Evolutionary conservation across 139 green algal species (phyloP), one percentile per base, ranked within the genome.

Genomic region (Tetradesmus lagerheimii): DNA sequence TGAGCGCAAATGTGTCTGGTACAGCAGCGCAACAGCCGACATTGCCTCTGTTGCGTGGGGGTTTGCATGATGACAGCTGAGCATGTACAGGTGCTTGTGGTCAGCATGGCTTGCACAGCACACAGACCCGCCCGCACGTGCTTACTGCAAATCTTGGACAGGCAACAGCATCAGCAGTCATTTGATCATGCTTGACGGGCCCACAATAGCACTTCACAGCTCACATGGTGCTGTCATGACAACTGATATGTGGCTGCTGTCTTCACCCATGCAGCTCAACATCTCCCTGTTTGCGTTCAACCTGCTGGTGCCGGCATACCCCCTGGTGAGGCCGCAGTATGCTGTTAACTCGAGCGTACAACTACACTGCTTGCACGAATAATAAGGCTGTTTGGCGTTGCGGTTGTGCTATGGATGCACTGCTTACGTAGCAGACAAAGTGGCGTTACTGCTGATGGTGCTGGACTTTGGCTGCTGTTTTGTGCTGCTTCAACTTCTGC

Each of bases 281-380:
- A 89, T 98, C 74, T 83, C 31, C 0, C 90, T 98, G 41, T 93
- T 96, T 16, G 82, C 76, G 25, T 98, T 98, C 95, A 98, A 98
- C 91, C 89, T 98, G 9, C 85, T 95, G 23, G 87, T 97, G n/a
- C 96, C 96, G 4, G 95, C 94, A 4, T 97, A 97, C 90, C 96
- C 96, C 0, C 92, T 98, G 77, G 96, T 97, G 84, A 95, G 95
- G 11, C 92, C 93, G 16, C 91, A 93, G 34, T 93, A 20, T 8
- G 41, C 38, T 6, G 4, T 38, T 43, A 35, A 27, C 29, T n/a
- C 6, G 66, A 15, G 66, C 66, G 4, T 37, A 31, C 47, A n/a
- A n/a, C n/a, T n/a, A 4, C 77, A 50, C 39, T 47, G 25, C 76
- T 45, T 71, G 57, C 50, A 14, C 45, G n/a, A n/a, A n/a, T n/a